Evolutionary conservation across 116 monocot genomes (phyloP).

Genomic region (Zostera marina): DNA sequence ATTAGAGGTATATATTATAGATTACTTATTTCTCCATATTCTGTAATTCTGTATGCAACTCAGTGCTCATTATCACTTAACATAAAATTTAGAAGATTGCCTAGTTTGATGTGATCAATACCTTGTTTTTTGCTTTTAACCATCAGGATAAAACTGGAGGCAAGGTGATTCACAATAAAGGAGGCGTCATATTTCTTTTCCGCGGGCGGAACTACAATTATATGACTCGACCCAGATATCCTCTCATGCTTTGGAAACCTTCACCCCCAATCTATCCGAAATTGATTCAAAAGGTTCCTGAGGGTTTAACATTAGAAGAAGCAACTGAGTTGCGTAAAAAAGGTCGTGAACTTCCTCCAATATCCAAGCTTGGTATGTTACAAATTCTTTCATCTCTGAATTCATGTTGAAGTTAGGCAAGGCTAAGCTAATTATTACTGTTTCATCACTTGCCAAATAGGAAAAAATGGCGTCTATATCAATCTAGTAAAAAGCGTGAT

Average conservation of each 20-base stretch:
- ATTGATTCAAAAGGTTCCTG: slow-evolving; percentile 55
- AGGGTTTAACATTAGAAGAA: slow-evolving; percentile 79
- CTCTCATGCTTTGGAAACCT: slow-evolving; percentile 97
- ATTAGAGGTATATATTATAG: slow-evolving; percentile 49
- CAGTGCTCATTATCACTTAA: background rate
- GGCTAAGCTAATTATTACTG: background rate
- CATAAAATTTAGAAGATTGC: too few relatives aligned
- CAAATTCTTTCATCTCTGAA: background rate
- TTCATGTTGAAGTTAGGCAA: background rate
- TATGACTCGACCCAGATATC: slow-evolving; percentile 55
- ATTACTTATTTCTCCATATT: background rate
- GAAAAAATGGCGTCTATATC: slow-evolving; percentile 81
- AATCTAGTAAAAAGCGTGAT: slow-evolving; percentile 54
- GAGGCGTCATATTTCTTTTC: slow-evolving; percentile 69
- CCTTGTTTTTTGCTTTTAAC: background rate
- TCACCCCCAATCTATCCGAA: slow-evolving; percentile 76
- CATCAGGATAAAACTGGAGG: slow-evolving; percentile 95
- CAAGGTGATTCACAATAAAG: slow-evolving; percentile 70
- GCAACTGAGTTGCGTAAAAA: slow-evolving; percentile 68
- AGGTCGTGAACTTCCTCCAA: slow-evolving; percentile 60
- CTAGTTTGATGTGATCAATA: too few relatives aligned
- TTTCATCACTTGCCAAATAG: slow-evolving; percentile 1
- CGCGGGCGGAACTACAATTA: slow-evolving; percentile 95
- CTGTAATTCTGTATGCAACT: background rate
- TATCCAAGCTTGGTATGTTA: slow-evolving; percentile 76